Conservation (phyloP, 331 rosid species). For the Malus hybrid region DNA sequence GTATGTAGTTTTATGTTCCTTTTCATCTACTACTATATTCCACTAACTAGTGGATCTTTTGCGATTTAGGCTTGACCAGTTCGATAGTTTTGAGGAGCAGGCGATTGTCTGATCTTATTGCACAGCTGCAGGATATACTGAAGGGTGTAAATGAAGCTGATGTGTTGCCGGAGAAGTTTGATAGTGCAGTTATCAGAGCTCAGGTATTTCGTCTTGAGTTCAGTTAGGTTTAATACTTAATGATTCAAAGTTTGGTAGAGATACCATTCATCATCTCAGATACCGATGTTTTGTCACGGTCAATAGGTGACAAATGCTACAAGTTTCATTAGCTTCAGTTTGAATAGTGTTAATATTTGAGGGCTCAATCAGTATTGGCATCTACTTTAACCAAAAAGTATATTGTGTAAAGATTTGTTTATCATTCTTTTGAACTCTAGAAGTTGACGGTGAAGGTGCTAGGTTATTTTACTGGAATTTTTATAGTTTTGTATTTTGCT, state of each 20-base stretch:
- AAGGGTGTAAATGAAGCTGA: constrained; percentile 53
- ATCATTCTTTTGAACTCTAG: neutral
- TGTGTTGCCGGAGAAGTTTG: constrained; percentile 38
- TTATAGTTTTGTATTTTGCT: neutral
- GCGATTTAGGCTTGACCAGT: constrained; percentile 57
- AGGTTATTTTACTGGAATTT: neutral
- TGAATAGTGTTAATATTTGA: neutral
- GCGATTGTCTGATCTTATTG: constrained; percentile 50
- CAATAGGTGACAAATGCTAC: neutral
- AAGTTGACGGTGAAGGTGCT: neutral
- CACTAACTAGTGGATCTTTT: neutral
- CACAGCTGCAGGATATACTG: constrained; percentile 65
- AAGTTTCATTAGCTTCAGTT: neutral
- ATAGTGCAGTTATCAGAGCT: constrained; percentile 42
- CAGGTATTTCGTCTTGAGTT: constrained; percentile 38
- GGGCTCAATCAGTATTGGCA: neutral
- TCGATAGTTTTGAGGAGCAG: constrained; percentile 69
- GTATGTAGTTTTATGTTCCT: neutral
- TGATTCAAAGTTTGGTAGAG: neutral
- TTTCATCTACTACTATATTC: constrained; percentile 1
- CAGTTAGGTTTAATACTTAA: neutral
- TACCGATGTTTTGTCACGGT: neutral
- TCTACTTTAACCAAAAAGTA: neutral
- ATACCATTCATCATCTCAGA: neutral
- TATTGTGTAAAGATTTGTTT: neutral